Percentiles rank a stretch among this genome's conserved stretches.
Evolutionary conservation across 2,329 filamentous ascomycete genomes (phyloP).

Genomic region (Hirsutella rhossiliensis): DNA sequence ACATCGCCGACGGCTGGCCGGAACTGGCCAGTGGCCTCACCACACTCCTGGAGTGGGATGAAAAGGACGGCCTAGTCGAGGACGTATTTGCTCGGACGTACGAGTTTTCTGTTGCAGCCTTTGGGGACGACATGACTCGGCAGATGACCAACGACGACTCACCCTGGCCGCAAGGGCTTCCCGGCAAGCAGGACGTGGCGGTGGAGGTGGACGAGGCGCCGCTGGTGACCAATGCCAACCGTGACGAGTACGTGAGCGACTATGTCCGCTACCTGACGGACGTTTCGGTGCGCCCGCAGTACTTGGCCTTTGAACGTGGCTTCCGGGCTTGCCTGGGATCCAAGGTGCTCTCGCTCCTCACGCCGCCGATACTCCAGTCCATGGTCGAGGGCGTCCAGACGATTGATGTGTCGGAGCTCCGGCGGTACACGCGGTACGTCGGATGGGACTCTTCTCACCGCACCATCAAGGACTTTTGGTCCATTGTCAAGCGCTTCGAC

Average conservation of each 20-base stretch:
- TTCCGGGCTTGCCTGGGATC: slow-evolving; percentile 65
- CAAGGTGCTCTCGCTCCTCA: slow-evolving; percentile 62
- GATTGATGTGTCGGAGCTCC: slow-evolving; percentile 66
- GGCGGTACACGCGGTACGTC: slow-evolving; percentile 63
- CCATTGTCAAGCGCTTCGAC: slow-evolving; percentile 56
- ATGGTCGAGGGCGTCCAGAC: slow-evolving; percentile 74
- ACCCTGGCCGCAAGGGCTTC: slow-evolving; percentile 42
- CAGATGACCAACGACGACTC: slow-evolving; percentile 35
- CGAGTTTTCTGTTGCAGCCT: slow-evolving; percentile 59
- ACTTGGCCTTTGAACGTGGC: slow-evolving; percentile 66
- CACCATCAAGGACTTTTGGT: slow-evolving; percentile 74
- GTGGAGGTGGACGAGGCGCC: slow-evolving; percentile 41
- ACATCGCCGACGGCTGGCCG: slow-evolving; percentile 82
- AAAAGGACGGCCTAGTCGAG: slow-evolving; percentile 60
- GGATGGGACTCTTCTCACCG: slow-evolving; percentile 61
- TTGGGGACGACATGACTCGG: slow-evolving; percentile 44
- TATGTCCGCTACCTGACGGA: slow-evolving; percentile 78
- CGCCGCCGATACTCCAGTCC: slow-evolving; percentile 56
- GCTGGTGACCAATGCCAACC: slow-evolving; percentile 72
- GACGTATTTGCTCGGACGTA: slow-evolving; percentile 79
- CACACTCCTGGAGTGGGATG: slow-evolving; percentile 63
- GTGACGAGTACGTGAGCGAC: slow-evolving; percentile 65
- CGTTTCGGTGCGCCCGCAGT: slow-evolving; percentile 65
- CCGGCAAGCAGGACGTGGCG: slow-evolving; percentile 13
- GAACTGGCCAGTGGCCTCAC: slow-evolving; percentile 64